Evolutionary conservation across 2,329 filamentous ascomycete species (phyloP).

Genomic region (Aspergillus neotritici): DNA sequence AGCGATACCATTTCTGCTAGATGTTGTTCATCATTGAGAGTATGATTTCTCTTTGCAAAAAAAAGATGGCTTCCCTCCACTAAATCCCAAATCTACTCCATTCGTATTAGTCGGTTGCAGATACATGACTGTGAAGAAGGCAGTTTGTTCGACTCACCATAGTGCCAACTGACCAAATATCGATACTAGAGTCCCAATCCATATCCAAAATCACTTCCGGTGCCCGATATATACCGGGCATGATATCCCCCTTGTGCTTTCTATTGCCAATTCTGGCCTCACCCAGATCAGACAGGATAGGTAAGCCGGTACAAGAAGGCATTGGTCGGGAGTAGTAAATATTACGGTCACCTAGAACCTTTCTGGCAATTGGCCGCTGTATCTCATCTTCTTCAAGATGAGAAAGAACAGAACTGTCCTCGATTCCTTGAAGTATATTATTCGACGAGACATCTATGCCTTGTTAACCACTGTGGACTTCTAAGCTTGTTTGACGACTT

Average conservation of each 20-base stretch:
- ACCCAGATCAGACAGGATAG: slow-evolving; percentile 27
- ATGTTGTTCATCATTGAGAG: slow-evolving; percentile 15
- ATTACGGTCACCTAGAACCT: slow-evolving; percentile 23
- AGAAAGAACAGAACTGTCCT: slow-evolving; percentile 20
- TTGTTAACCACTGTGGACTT: not conserved
- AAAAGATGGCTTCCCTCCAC: slow-evolving; percentile 11
- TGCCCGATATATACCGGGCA: slow-evolving; percentile 26
- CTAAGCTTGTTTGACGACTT: not conserved
- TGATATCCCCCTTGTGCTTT: slow-evolving; percentile 18
- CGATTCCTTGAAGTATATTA: slow-evolving; percentile 27
- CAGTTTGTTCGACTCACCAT: slow-evolving; percentile 16
- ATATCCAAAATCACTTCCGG: slow-evolving; percentile 30
- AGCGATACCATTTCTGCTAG: slow-evolving; percentile 20
- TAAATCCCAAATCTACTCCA: slow-evolving; percentile 15
- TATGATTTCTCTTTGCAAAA: slow-evolving; percentile 10
- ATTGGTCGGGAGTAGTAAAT: slow-evolving; percentile 24
- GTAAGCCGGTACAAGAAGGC: slow-evolving; percentile 13
- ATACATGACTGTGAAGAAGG: slow-evolving; percentile 7
- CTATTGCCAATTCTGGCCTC: slow-evolving; percentile 17
- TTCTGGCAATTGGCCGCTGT: slow-evolving; percentile 21
- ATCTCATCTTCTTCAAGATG: slow-evolving; percentile 27
- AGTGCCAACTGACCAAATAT: slow-evolving; percentile 28
- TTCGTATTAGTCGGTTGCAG: slow-evolving; percentile 12
- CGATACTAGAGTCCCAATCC: slow-evolving; percentile 25
- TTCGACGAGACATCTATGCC: slow-evolving; percentile 26